Evolutionary conservation across 768 basidiomycete genomes (phyloP), one percentile per base, ranked within the genome.

Genomic region (Lactarius tabidus): DNA sequence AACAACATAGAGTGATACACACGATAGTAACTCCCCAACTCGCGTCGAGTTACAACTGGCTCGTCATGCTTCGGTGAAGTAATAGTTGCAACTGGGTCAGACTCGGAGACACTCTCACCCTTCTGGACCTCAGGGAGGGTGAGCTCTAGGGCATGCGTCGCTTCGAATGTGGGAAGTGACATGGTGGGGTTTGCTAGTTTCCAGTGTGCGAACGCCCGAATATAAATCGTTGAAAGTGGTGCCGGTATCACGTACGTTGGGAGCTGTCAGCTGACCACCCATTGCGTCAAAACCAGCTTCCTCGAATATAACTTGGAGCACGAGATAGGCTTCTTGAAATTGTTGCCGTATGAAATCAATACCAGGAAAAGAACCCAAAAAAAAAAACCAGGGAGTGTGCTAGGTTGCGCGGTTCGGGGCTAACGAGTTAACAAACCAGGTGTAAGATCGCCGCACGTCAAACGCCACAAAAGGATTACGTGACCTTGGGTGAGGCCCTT

Each of bases 1-100:
- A 26, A 14, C 6, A 20, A 20, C n/a, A 8, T 20, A 12, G 28
- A 36, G 8, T 2, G 52, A 33, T 8, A 82, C 85, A 36, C 55
- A 90, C 89, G 67, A 72, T 91, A 91, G 71, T 91, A 93, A 60
- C 84, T 85, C 91, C 90, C 92, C 8, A 93, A 76, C 71, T 93
- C 91, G 71, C 74, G 82, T 57, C 85, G 79, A 20, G 86, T 90
- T 4, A 91, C 89, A 10, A 87, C 72, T 0, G 90, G 90, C 62
- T 89, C 90, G 48, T 85, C 76, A 66, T 45, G 33, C 26, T 3
- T 36, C 23, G 33, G 29, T 8, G 66, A 23, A 20, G 56, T 29
- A 23, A 69, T 17, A 85, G 59, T 38, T 18, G 29, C 43, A 31
- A 61, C 59, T 9, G 54, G 43, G 18, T 57, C 55, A 28, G 7